Conservation (phyloP, 768 basidiomycete species). For the Calocera viscosa region DNA sequence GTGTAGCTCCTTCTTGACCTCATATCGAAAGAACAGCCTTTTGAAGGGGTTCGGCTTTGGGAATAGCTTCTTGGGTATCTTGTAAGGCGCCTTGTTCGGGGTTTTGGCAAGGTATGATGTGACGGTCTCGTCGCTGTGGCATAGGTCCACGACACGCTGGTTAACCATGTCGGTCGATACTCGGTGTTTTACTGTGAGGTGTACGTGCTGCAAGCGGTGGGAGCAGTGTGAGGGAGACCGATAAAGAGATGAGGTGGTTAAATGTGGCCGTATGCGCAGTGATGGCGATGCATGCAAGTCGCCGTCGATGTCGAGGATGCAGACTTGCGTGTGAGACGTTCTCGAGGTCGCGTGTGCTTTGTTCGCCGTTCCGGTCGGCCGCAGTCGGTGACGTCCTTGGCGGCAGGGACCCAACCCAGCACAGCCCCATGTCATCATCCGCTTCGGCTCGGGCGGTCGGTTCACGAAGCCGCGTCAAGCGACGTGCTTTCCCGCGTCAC, state of each 20-base stretch:
- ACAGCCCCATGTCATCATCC: no score
- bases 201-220: neutral
- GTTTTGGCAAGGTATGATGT: conserved; percentile 34
- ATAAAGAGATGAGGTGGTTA: neutral
- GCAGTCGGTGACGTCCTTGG: no score
- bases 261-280: neutral
- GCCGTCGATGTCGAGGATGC: neutral
- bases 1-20: conserved; percentile 19
- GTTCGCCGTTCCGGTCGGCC: no score
- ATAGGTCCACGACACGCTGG: conserved; percentile 23
- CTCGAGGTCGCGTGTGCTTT: no score
- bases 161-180: neutral
- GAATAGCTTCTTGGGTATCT: conserved; percentile 34
- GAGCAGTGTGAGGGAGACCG: neutral
- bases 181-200: neutral
- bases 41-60: conserved; percentile 25
- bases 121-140: conserved; percentile 29
- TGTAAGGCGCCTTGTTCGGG: conserved; percentile 27
- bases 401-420: no score
- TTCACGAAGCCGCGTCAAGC: no score
- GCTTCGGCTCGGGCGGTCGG: no score
- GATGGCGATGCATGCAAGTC: neutral
- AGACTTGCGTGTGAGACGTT: neutral
- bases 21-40: conserved; percentile 25
- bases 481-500: no score